Percentiles rank a stretch among this genome's conserved stretches.
These are phyloP conservation scores for Suillus cothurnatus DNA, from an alignment of 768 basidiomycete species.

Conservation along the genomic window DNA sequence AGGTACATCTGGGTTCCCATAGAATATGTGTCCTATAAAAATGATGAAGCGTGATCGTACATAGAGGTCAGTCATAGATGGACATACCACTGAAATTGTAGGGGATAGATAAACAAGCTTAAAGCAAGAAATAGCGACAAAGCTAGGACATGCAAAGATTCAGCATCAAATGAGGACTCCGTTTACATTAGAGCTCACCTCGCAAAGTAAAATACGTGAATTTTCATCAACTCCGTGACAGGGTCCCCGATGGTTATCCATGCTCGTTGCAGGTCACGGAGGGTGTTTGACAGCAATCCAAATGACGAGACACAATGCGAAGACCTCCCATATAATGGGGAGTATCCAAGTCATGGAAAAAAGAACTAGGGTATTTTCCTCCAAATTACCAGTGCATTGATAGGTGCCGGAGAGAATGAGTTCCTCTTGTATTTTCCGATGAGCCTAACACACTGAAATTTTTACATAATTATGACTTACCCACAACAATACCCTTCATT, in stretches of 20 bases:
- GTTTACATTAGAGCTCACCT: neutral
- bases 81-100: neutral
- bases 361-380: neutral
- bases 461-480: neutral
- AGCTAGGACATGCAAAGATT: neutral
- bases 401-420: conserved; percentile 1
- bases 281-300: neutral
- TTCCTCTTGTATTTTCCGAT: neutral
- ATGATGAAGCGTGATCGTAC: neutral
- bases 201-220: neutral
- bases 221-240: neutral
- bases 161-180: neutral
- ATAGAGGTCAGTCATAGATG: neutral
- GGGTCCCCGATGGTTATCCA: neutral
- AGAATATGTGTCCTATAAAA: neutral
- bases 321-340: neutral
- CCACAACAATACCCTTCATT: neutral
- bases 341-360: neutral
- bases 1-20: neutral
- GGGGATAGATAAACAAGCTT: neutral
- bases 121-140: neutral
- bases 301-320: neutral
- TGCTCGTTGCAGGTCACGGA: neutral
- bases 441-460: neutral
- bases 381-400: neutral